Evolutionary conservation across 2,329 filamentous ascomycete genomes (phyloP).

Genomic region (Helminthosporium solani): DNA sequence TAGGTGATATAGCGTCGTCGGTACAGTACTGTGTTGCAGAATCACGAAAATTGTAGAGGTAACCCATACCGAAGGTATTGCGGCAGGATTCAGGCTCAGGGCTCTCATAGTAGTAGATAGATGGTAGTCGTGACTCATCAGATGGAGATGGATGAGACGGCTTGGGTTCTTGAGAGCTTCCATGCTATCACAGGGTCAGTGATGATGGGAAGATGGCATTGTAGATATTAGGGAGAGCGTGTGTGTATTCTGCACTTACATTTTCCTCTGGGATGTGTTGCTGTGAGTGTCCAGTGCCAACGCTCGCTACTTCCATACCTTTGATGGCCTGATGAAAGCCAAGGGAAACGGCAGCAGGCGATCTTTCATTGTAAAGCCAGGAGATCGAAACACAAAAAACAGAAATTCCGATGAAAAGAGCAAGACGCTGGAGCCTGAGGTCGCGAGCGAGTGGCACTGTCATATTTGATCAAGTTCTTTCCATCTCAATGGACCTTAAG

Average conservation of each 20-base stretch:
- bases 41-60: neutral
- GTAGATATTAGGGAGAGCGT: neutral
- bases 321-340: neutral
- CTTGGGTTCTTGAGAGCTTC: neutral
- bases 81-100: neutral
- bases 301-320: neutral
- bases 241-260: neutral
- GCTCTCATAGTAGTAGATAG: neutral
- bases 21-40: neutral
- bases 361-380: neutral
- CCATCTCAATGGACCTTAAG: too few species aligned
- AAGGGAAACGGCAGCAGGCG: neutral
- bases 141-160: neutral
- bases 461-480: neutral
- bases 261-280: neutral
- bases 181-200: neutral
- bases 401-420: neutral
- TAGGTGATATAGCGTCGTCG: neutral
- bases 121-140: neutral
- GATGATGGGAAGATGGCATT: neutral
- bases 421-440: neutral
- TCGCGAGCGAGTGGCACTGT: neutral
- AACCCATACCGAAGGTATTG: neutral
- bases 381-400: neutral
- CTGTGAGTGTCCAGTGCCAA: neutral